Evolutionary conservation across 2,329 filamentous ascomycete species (phyloP).

Genomic region (Ilyonectria sp.): DNA sequence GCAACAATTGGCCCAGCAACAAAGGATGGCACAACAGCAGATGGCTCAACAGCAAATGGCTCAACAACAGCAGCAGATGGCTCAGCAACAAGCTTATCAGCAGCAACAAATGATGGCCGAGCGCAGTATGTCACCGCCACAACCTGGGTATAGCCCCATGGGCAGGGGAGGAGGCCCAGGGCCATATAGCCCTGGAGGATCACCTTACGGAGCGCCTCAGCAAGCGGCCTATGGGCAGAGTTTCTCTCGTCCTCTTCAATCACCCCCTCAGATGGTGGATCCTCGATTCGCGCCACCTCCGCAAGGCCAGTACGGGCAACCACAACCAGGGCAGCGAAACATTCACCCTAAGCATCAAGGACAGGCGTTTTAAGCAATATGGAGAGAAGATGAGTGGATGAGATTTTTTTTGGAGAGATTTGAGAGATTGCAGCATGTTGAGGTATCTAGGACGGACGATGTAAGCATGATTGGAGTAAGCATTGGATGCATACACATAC

Average conservation of each 20-base stretch:
- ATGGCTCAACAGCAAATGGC: constrained; percentile 49
- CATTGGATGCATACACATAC: constrained; percentile 37
- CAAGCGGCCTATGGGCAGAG: constrained; percentile 45
- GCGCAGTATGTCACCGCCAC: constrained; percentile 43
- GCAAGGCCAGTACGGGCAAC: constrained; percentile 50
- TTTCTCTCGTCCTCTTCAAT: constrained; percentile 53
- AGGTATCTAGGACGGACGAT: constrained; percentile 29
- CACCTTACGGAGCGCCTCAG: constrained; percentile 40
- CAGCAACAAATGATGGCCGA: constrained; percentile 38
- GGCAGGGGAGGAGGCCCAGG: constrained; percentile 41
- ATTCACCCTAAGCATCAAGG: constrained; percentile 54
- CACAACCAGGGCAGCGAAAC: constrained; percentile 35
- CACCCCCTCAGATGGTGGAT: constrained; percentile 48
- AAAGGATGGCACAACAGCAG: constrained; percentile 44
- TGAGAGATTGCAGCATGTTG: constrained; percentile 16
- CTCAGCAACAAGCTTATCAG: constrained; percentile 44
- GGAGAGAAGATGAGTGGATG: background rate
- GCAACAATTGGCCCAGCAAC: constrained; percentile 49
- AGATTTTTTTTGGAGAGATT: constrained; percentile 2
- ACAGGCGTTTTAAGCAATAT: constrained; percentile 51
- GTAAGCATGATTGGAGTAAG: constrained; percentile 31
- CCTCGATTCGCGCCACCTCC: constrained; percentile 48
- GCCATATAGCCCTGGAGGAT: constrained; percentile 39
- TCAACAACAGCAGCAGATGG: constrained; percentile 42
- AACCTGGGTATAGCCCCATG: constrained; percentile 46